Evolutionary conservation across 1,284 basidiomycete species (phyloP), one percentile per base, ranked within the genome.

Genomic region (Mycena citricolor): DNA sequence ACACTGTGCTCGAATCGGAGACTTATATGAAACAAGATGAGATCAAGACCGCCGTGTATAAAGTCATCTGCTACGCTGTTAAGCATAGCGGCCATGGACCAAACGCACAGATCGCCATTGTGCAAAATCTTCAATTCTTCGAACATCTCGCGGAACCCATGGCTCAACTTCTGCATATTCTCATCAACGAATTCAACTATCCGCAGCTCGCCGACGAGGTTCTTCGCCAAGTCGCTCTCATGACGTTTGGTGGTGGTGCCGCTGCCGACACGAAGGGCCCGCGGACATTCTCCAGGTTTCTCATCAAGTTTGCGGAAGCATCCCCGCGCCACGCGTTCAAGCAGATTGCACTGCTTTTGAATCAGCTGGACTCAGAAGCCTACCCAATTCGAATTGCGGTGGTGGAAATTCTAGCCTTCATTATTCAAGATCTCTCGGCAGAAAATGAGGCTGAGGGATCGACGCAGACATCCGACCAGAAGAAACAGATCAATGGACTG

Each of bases 311-410:
- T 45, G 82, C 87, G 0, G 92, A 97, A 54, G 71, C 88, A 13
- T 78, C 81, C n/a, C 94, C 94, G 0, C 72, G 90, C n/a, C 70
- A 85, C 4, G 84, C 97, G 2, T 71, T 93, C 57, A 95, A 95
- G 67, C 92, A 97, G 64, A 88, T 99, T 57, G 84, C 84, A 54
- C 67, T 98, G 33, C 68, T 98, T 8, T 74, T 91, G 21, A 74
- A 79, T 17, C 94, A 97, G 59, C 72, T 97, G 24, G 95, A 99
- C 60, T 93, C 90, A 23, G 95, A 99, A 68, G 87, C 92, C 0
- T 97, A 98, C 59, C 91, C 93, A 0, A 95, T 99, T 84, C 89
- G 97, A 26, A 90, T 94, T 70, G 90, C 90, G 1, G 76, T 97
- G 43, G 80, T 97, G 35, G 93, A 95, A 62, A 79, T 94, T 47